Base-by-base conservation (phyloP, 352 stramenopile genomes). In the Albugo candida region DNA sequence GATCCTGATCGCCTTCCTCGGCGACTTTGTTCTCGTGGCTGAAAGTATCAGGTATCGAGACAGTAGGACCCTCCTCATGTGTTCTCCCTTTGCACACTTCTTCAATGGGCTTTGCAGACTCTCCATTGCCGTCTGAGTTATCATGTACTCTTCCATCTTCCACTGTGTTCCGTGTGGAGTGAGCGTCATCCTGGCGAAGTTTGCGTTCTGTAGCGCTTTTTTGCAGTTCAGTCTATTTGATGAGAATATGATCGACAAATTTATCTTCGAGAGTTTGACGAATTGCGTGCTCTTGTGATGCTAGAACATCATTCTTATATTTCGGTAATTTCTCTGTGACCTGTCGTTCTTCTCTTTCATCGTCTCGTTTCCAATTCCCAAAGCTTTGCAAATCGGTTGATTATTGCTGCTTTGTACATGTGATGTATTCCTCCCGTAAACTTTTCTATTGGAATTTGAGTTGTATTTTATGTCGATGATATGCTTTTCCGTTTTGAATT, bases 341-440 rank as follows among this genome's bases (percentile, higher is more conserved):
- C 47, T 55, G 52, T 13, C 37, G 58, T 24, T 49, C 63, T 47
- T 19, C 68, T 57, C 11, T 59, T 42, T 83, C 66, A 50, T 83
- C 70, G 21, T 85, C 65, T 47, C 62, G 59, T 47, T 79, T 83
- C 77, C 74, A 87, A 17, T 50, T 60, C 17, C 82, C 68, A 40
- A 87, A 74, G 21, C 69, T 74, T 0, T 79, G 49, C 42, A 84
- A 41, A 54, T 89, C 67, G 20, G 78, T 50, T 6, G 85, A 48
- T 39, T 89, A 70, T 54, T 83, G 64, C 48, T 84, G 70, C 45
- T 82, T 81, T 16, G 70, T 54, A 27, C 70, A 59, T 6, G 67
- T 72, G n/a, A 79, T 58, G 35, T 85, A 91, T 38, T 91, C 74
- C 12, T 61, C 58, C 2, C 74, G 70, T 44, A 91, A 59, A 34